Base-by-base conservation (phyloP, 2,329 filamentous ascomycete species). In the Calonectria pauciramosa region DNA sequence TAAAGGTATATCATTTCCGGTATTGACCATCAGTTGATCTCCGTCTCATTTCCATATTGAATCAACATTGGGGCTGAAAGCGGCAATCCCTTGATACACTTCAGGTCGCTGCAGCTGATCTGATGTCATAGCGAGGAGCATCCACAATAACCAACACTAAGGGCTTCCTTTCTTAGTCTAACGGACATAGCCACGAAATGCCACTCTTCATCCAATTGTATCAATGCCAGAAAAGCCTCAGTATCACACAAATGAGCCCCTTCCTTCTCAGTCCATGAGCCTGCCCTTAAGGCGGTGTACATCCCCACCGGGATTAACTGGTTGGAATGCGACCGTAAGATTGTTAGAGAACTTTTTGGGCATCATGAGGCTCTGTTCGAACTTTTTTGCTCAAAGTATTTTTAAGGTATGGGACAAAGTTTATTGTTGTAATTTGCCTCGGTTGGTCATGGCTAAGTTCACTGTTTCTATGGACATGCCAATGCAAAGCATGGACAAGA, bases 111-210 rank as follows among this genome's bases (percentile, higher is more conserved):
- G n/a, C 52, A 44, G 32, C 28, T 23, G 56, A 60, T 20, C 56
- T 63, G 56, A 63, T 63, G 56, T 63, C 56, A 63, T 63, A 63
- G 36, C 56, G 18, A 63, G 56, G 34, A 63, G 23, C 56, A 23
- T 38, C 56, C 56, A 41, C 56, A 38, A 41, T 26, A 28, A 60
- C 34, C 56, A 41, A 63, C 56, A 41, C 56, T 63, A 41, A 63
- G 16, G 36, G 56, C 32, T 63, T 38, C 14, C n/a, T 41, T 41
- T 60, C 16, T 63, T 38, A 30, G 34, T 30, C 56, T 41, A 63
- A 41, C 38, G 11, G 5, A 63, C 56, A 63, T 63, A 63, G 56
- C 56, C 56, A 63, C 56, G 56, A 63, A 41, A 63, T 63, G 56
- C 16, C 14, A 20, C 9, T 63, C 23, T 28, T 63, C 23, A 41